Evolutionary conservation across 2,329 filamentous ascomycete species (phyloP).

Genomic region (Dothistroma pini): DNA sequence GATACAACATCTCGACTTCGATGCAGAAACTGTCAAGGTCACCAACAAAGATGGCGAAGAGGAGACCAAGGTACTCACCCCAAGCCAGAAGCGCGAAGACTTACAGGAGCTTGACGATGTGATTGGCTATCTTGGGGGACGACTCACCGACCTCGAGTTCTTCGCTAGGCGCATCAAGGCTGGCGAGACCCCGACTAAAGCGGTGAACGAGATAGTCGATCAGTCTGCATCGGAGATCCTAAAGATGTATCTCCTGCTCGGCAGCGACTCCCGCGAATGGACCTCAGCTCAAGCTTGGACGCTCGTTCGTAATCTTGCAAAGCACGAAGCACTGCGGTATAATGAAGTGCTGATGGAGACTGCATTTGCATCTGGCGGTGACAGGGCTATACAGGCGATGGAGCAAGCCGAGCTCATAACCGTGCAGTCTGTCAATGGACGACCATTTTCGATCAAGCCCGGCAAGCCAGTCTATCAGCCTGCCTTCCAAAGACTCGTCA

Average conservation of each 20-base stretch:
- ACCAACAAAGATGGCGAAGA: constrained; percentile 38
- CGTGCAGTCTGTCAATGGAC: constrained; percentile 67
- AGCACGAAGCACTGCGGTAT: constrained; percentile 68
- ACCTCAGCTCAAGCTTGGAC: constrained; percentile 85
- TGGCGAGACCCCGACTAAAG: constrained; percentile 76
- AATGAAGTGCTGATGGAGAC: constrained; percentile 78
- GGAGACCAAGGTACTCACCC: constrained; percentile 41
- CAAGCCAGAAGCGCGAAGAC: constrained; percentile 51
- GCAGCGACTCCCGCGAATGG: constrained; percentile 62
- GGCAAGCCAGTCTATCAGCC: constrained; percentile 84
- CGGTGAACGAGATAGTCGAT: constrained; percentile 82
- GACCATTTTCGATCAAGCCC: constrained; percentile 71
- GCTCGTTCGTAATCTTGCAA: constrained; percentile 72
- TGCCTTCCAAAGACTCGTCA: constrained; percentile 69
- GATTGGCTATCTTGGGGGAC: constrained; percentile 78
- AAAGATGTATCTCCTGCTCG: constrained; percentile 78
- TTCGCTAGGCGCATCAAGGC: constrained; percentile 84
- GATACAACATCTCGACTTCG: constrained; percentile 68
- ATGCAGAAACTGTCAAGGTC: constrained; percentile 30
- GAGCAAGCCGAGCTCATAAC: constrained; percentile 83
- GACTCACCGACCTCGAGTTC: constrained; percentile 93
- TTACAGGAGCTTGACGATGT: constrained; percentile 73
- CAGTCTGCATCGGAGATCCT: constrained; percentile 86
- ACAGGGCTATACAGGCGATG: constrained; percentile 72
- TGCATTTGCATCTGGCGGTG: constrained; percentile 68